A percentile compares a stretch with the other conserved stretches of the same genome.
Conservation (phyloP, 176 grass and related monocot species). For the Chloris gayana region DNA sequence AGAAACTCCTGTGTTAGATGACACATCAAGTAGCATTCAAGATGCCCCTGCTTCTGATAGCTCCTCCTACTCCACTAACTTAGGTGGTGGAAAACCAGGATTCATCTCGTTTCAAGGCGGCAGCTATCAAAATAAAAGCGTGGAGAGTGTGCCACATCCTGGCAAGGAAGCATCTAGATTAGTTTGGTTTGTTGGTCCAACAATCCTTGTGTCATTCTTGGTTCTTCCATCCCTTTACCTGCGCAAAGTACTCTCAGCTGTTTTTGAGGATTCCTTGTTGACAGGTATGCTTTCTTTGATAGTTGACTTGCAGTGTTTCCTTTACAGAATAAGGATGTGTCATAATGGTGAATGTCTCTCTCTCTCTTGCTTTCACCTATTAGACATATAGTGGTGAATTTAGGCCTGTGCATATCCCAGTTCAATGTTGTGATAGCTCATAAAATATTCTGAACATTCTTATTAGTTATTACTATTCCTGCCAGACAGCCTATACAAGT, state of each 20-base stretch:
- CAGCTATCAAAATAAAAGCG: slow-evolving; percentile 34
- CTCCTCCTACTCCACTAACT: slow-evolving; percentile 42
- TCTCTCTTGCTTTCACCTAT: not conserved
- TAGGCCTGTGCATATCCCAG: slow-evolving; percentile 13
- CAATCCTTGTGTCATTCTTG: slow-evolving; percentile 82
- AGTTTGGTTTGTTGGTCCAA: slow-evolving; percentile 89
- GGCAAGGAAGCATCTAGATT: slow-evolving; percentile 66
- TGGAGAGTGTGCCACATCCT: slow-evolving; percentile 50
- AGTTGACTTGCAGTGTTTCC: slow-evolving; percentile 16
- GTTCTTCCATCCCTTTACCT: slow-evolving; percentile 90
- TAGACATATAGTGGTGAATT: not conserved
- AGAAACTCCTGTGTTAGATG: slow-evolving; percentile 19
- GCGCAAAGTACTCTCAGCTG: slow-evolving; percentile 75
- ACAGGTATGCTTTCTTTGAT: slow-evolving; percentile 61
- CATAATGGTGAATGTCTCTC: not conserved
- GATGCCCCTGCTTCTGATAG: slow-evolving; percentile 27
- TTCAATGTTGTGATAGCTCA: slow-evolving; percentile 20
- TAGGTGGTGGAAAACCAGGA: slow-evolving; percentile 68
- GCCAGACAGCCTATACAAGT: slow-evolving; percentile 2
- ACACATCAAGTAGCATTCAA: slow-evolving; percentile 26
- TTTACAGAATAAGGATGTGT: not conserved
- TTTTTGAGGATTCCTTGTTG: slow-evolving; percentile 97
- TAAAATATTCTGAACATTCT: slow-evolving; percentile 4
- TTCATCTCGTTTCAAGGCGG: slow-evolving; percentile 73
- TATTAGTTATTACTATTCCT: slow-evolving; percentile 22